Base-by-base conservation (phyloP, 2,329 filamentous ascomycete genomes). In the Penicillium crustosum region DNA sequence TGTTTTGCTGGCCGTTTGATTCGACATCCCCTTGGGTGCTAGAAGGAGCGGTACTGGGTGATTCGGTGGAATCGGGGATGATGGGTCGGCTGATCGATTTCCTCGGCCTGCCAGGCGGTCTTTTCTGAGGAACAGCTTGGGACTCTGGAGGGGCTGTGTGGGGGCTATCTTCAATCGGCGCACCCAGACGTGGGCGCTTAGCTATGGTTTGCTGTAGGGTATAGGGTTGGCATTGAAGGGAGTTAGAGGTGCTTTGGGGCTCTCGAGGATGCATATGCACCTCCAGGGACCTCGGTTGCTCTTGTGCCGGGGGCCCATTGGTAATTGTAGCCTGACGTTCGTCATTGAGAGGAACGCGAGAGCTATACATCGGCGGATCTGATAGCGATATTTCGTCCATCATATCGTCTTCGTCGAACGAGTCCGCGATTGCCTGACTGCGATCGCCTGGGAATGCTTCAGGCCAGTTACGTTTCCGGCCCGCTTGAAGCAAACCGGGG, bases 401-500 rank as follows among this genome's bases (percentile, higher is more conserved):
- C 53, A 66, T 68, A 42, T 71, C 70, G 8, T 72, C 67, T 27
- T 72, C 70, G 3, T 69, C 71, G 33, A 74, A 73, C 4, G 71
- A 73, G 49, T 75, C 71, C 1, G 69, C 62, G 21, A 73, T 61
- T 9, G 66, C 62, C 17, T 67, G 60, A n/a, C 63, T 62, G 21
- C 60, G 69, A 25, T 64, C 64, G 47, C 43, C 63, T 1, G 66
- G 59, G 38, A 68, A 70, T 3, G 68, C 63, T 48, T 73, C 68
- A 8, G 70, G 66, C 63, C 67, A 75, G 2, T 66, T 59, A 21
- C 70, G 72, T 45, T 73, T 75, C 31, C 68, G 68, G 51, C 65
- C 66, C 25, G 66, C 69, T 52, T 73, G 71, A 3, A 75, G 62
- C n/a, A 75, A 60, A 9, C 67, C 72, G 2, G 72, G 73, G 29